Evolutionary conservation across 768 basidiomycete species (phyloP).

Genomic region (Lentinus tigrinus): DNA sequence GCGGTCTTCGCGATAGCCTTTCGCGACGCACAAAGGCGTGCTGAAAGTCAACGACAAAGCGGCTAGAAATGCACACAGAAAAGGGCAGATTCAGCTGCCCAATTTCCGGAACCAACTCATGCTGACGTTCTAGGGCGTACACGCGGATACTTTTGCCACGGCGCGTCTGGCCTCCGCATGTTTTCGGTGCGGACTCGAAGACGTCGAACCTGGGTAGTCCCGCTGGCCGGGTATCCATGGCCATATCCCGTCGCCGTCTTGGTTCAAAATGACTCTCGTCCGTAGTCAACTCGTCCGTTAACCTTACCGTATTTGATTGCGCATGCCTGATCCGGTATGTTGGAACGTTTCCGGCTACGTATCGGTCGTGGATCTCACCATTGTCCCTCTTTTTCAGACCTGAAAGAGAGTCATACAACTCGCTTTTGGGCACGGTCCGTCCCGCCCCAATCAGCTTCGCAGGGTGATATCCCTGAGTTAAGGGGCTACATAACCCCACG

Average conservation of each 20-base stretch:
- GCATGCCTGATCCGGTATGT: constrained; percentile 12
- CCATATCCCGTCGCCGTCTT: constrained; percentile 9
- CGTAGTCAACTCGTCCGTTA: neutral
- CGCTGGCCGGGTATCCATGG: constrained; percentile 8
- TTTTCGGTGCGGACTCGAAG: constrained; percentile 17
- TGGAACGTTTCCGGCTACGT: constrained; percentile 11
- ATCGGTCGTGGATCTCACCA: constrained; percentile 17
- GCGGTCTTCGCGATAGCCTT: neutral
- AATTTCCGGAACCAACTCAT: constrained; percentile 2
- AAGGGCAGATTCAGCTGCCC: neutral
- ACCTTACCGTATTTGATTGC: constrained; percentile 5
- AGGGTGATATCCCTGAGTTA: constrained; percentile 3
- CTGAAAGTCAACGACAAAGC: neutral
- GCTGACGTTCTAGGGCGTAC: constrained; percentile 15
- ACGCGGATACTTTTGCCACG: constrained; percentile 9
- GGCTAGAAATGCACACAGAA: neutral
- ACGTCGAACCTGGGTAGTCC: constrained; percentile 15
- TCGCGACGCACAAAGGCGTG: constrained; percentile 1
- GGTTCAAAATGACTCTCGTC: constrained; percentile 4
- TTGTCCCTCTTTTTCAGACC: constrained; percentile 17
- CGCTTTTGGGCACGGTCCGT: constrained; percentile 12
- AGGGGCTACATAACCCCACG: constrained; percentile 15
- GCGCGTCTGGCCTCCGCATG: constrained; percentile 15
- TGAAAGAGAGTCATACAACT: constrained; percentile 12
- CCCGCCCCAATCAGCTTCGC: constrained; percentile 7